These are phyloP conservation scores for Tolypocladium endophyticum DNA, from an alignment of 2,329 filamentous ascomycete genomes.

Conservation along the genomic window DNA sequence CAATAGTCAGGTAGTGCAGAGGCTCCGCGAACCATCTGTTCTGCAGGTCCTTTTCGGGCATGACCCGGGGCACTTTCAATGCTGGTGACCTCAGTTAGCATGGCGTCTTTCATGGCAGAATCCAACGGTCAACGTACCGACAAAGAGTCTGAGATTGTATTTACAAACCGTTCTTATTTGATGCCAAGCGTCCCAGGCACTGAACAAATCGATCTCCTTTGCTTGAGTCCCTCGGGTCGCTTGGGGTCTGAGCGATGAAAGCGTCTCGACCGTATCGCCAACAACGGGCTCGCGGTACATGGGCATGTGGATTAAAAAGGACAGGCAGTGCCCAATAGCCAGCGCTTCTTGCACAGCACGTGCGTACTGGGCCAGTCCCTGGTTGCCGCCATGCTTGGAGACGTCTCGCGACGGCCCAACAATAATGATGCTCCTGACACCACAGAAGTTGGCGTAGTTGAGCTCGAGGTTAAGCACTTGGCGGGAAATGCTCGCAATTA, in stretches of 20 bases:
- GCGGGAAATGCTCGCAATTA: constrained; percentile 76
- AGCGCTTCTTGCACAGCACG: constrained; percentile 75
- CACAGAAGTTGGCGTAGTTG: constrained; percentile 92
- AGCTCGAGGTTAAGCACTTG: constrained; percentile 87
- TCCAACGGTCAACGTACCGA: constrained; percentile 53
- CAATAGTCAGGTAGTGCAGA: constrained; percentile 49
- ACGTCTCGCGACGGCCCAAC: constrained; percentile 62
- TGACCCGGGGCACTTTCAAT: constrained; percentile 44
- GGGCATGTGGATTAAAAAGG: constrained; percentile 70
- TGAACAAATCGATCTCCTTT: constrained; percentile 57
- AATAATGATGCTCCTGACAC: constrained; percentile 72
- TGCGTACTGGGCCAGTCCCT: constrained; percentile 63
- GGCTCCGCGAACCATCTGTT: constrained; percentile 62
- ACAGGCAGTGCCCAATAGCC: constrained; percentile 62
- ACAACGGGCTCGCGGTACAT: constrained; percentile 66
- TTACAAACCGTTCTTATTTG: constrained; percentile 74
- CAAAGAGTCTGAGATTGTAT: constrained; percentile 69
- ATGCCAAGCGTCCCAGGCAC: constrained; percentile 91
- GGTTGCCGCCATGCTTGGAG: constrained; percentile 36
- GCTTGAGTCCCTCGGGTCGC: constrained; percentile 14
- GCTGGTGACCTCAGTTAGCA: constrained; percentile 23
- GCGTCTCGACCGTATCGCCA: constrained; percentile 39
- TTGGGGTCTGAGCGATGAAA: constrained; percentile 34
- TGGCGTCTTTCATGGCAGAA: background rate
- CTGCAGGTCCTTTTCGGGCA: constrained; percentile 51